phyloP scores from a whole-genome alignment of 176 grass and related monocot species.

The Echinochloa phyllopogon region DNA sequence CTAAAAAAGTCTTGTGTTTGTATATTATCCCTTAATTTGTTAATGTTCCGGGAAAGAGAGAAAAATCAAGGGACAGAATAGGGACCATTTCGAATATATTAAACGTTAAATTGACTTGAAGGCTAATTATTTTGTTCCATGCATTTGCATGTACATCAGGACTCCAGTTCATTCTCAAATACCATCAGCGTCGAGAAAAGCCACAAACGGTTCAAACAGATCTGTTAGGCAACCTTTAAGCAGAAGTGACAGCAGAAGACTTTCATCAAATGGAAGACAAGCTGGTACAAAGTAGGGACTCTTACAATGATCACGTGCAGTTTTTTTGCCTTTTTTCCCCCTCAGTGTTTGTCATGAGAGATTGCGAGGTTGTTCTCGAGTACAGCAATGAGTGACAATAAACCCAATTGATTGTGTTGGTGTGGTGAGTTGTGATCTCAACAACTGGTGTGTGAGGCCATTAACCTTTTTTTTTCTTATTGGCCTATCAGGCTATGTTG shows the following conservation, averaged over 20 bases:
- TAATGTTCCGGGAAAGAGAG: background rate
- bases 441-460: slow-evolving; percentile 65
- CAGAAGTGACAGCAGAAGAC: slow-evolving; percentile 67
- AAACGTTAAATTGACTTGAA: slow-evolving; percentile 21
- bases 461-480: slow-evolving; percentile 60
- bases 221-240: slow-evolving; percentile 60
- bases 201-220: slow-evolving; percentile 65
- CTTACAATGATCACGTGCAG: slow-evolving; percentile 50
- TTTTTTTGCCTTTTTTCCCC: slow-evolving; percentile 53
- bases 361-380: slow-evolving; percentile 55
- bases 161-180: slow-evolving; percentile 75
- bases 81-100: slow-evolving; percentile 21
- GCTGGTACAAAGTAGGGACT: slow-evolving; percentile 62
- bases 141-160: slow-evolving; percentile 54
- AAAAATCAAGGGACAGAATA: slow-evolving; percentile 12
- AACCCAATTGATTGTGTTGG: slow-evolving; percentile 76
- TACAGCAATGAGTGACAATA: slow-evolving; percentile 87
- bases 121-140: slow-evolving; percentile 26
- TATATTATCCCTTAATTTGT: background rate
- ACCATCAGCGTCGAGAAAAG: slow-evolving; percentile 80
- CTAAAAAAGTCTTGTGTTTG: slow-evolving; percentile 6
- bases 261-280: slow-evolving; percentile 75
- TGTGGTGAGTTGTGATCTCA: slow-evolving; percentile 72
- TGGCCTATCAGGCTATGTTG: slow-evolving; percentile 60
- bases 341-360: slow-evolving; percentile 60